Evolutionary conservation across 2,329 filamentous ascomycete species (phyloP), one percentile per base, ranked within the genome.

Genomic region (Plectosphaerella plurivora): DNA sequence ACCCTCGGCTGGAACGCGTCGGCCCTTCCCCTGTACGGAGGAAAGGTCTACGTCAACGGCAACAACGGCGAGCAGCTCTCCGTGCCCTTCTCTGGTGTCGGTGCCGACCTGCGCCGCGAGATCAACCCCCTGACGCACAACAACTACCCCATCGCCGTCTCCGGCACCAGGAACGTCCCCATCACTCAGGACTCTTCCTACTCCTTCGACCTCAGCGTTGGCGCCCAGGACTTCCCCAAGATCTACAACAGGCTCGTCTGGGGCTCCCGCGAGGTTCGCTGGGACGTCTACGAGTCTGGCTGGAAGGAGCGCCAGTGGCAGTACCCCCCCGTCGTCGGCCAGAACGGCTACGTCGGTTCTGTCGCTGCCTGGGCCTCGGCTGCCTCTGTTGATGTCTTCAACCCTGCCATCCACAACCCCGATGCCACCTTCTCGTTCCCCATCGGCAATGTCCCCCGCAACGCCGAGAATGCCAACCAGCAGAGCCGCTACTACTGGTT

Each of bases 251-350:
- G 55, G 45, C 53, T 61, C 18, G 48, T 54, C 28, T 63, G 57
- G 56, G 61, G 61, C n/a, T 56, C 60, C 0, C 53, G 57, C 15
- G 52, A 63, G 45, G 37, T 59, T n/a, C 56, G 60, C 3, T 61
- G 55, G 52, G 60, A 51, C 24, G 42, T 77, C 20, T 76, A 72
- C 53, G 65, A 69, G 2, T 55, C 53, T 5, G 61, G 62, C 14
- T 77, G 71, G 67, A 63, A 60, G 1, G 71, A 76, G 52, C 55
- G 59, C 2, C 57, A 69, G 25, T 78, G 74, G 74, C 52, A 60
- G 8, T 75, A 73, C 51, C 75, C 75, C 2, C 73, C 68, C 0
- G 58, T 64, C 2, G 56, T 66, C 4, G 73, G 72, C 25, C 49
- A 69, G 49, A 62, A 63, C 12, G 68, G 68, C 24, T 77, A 69